Conservation (phyloP, 345 rosid genomes). For the Rhizophora apiculata region DNA sequence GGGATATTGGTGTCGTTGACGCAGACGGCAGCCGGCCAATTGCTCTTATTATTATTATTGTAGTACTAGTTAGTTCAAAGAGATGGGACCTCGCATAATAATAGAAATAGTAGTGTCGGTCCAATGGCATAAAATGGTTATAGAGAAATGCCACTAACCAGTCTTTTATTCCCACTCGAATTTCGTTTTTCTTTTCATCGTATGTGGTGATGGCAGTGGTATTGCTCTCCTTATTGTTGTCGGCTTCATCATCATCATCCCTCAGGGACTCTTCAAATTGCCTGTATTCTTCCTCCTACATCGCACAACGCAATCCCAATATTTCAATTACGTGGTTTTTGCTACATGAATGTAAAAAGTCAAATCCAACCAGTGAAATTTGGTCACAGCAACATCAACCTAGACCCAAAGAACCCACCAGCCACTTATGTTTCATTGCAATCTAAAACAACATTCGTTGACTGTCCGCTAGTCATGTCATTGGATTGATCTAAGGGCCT, state of each 20-base stretch:
- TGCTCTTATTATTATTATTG: too few relatives aligned
- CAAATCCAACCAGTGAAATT: background rate
- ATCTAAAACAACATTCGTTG: too few relatives aligned
- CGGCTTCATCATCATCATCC: slow-evolving; percentile 25
- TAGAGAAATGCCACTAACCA: slow-evolving; percentile 48
- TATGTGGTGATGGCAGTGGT: background rate
- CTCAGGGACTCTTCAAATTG: slow-evolving; percentile 55
- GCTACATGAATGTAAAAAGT: background rate
- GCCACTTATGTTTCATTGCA: too few relatives aligned
- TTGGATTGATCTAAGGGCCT: too few relatives aligned
- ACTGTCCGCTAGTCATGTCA: too few relatives aligned
- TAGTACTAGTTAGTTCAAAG: too few relatives aligned
- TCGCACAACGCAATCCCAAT: background rate
- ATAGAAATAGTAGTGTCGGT: too few relatives aligned
- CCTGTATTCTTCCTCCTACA: slow-evolving; percentile 61
- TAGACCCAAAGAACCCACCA: too few relatives aligned
- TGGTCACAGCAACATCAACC: too few relatives aligned
- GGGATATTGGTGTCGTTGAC: too few relatives aligned
- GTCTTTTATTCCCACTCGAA: slow-evolving; percentile 66
- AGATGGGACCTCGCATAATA: too few relatives aligned
- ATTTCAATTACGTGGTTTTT: background rate
- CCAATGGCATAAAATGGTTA: background rate
- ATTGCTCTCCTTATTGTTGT: slow-evolving; percentile 1
- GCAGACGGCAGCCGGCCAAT: too few relatives aligned
- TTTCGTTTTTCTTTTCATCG: slow-evolving; percentile 31